These are phyloP conservation scores for Rhododendron simsii DNA, from an alignment of 148 eudicot species.

Conservation along the genomic window DNA sequence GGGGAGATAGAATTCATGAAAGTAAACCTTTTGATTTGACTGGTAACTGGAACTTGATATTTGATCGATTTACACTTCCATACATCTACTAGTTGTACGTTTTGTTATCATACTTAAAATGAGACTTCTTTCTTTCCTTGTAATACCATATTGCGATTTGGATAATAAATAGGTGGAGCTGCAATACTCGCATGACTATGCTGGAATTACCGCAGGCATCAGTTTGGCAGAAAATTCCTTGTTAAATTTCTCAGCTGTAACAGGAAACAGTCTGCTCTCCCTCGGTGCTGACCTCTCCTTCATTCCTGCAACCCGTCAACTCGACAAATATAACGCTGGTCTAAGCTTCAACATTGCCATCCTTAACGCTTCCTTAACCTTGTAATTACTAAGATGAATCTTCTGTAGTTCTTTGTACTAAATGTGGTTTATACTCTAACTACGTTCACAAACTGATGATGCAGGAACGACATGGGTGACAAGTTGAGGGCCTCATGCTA, in stretches of 20 bases:
- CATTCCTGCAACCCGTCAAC: background rate
- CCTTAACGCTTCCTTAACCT: slow-evolving; percentile 18
- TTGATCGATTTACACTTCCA: background rate
- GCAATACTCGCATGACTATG: slow-evolving; percentile 13
- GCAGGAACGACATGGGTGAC: slow-evolving; percentile 14
- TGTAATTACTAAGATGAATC: background rate
- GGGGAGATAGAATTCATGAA: background rate
- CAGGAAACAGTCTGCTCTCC: slow-evolving; percentile 7
- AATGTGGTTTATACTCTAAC: background rate
- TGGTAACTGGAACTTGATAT: background rate
- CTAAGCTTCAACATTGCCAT: slow-evolving; percentile 9
- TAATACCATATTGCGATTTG: background rate
- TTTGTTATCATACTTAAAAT: background rate
- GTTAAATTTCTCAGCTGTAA: slow-evolving; percentile 52
- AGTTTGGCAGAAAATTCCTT: background rate
- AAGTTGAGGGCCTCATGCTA: slow-evolving; percentile 8
- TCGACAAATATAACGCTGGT: slow-evolving; percentile 17
- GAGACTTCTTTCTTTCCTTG: background rate
- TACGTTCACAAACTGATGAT: background rate
- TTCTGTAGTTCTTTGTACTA: background rate
- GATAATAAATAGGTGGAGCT: slow-evolving; percentile 19
- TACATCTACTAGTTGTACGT: background rate
- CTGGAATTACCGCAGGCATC: slow-evolving; percentile 9
- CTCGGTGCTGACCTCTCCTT: slow-evolving; percentile 13
- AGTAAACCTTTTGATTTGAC: background rate